A percentile compares a stretch with the other conserved stretches of the same genome.
These are phyloP conservation scores for Cryptococcus maquisensis DNA, from an alignment of 1,284 basidiomycete genomes.

Conservation along the genomic window DNA sequence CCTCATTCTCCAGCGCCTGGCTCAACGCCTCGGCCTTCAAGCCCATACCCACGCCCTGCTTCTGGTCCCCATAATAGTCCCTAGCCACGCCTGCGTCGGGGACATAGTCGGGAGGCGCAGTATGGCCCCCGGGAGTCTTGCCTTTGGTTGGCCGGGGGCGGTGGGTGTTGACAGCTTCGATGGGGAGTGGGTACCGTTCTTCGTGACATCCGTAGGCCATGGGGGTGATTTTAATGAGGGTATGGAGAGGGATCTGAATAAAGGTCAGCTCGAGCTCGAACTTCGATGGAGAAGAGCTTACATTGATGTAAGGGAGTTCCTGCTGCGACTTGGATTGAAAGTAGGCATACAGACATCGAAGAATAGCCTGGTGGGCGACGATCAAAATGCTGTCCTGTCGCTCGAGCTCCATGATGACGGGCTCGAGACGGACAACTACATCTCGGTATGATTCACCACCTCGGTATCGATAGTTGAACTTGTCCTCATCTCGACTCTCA, in stretches of 20 bases:
- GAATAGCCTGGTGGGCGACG: conserved; percentile 88
- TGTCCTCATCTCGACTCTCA: conserved; percentile 97
- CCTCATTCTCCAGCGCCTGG: conserved; percentile 18
- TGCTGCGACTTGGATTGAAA: conserved; percentile 89
- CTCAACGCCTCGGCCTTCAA: conserved; percentile 16
- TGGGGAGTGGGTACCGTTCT: conserved; percentile 80
- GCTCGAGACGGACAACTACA: conserved; percentile 92
- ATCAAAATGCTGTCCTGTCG: conserved; percentile 95
- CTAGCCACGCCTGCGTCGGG: conserved; percentile 6
- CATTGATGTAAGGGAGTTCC: conserved; percentile 94
- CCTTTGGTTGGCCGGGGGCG: conserved; percentile 67
- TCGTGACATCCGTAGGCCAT: conserved; percentile 99
- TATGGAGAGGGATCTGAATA: conserved; percentile 74
- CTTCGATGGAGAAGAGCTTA: conserved; percentile 10
- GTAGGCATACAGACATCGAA: conserved; percentile 91
- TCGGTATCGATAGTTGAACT: conserved; percentile 98
- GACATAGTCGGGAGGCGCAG: background rate
- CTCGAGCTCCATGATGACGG: conserved; percentile 98
- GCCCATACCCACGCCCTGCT: conserved; percentile 8
- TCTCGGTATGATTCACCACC: conserved; percentile 93
- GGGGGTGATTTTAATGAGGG: conserved; percentile 95
- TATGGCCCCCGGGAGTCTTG: conserved; percentile 2
- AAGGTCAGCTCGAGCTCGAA: background rate
- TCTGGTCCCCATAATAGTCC: conserved; percentile 30
- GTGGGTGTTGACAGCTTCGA: conserved; percentile 88